Conservation (phyloP, 2,329 filamentous ascomycete genomes). For the Thelonectria olida region DNA sequence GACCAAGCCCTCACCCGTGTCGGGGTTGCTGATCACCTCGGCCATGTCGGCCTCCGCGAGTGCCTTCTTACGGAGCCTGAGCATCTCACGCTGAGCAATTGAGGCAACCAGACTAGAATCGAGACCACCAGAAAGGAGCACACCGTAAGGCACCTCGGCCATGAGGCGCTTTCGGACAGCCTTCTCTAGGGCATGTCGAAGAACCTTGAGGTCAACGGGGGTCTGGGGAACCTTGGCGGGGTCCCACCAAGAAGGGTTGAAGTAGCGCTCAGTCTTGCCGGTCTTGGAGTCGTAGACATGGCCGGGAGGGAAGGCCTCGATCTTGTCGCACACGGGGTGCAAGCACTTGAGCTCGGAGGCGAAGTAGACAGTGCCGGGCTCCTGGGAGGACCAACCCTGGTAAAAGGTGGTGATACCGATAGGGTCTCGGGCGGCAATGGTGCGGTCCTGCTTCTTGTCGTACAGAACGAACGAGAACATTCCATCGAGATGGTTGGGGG, state of each 20-base stretch:
- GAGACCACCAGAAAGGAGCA: slow-evolving; percentile 91
- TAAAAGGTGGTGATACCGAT: slow-evolving; percentile 98
- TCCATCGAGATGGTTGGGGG: slow-evolving; percentile 92
- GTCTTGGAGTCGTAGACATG: slow-evolving; percentile 97
- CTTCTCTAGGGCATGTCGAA: slow-evolving; percentile 86
- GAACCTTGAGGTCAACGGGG: slow-evolving; percentile 83
- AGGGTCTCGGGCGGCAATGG: slow-evolving; percentile 92
- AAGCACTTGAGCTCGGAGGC: slow-evolving; percentile 96
- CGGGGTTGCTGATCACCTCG: slow-evolving; percentile 55
- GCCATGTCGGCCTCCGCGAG: slow-evolving; percentile 56
- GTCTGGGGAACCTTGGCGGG: slow-evolving; percentile 78
- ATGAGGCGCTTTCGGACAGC: slow-evolving; percentile 96
- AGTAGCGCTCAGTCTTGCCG: slow-evolving; percentile 85
- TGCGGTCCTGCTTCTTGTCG: slow-evolving; percentile 92
- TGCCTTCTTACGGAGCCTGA: slow-evolving; percentile 76
- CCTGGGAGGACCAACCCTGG: slow-evolving; percentile 87
- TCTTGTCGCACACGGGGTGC: slow-evolving; percentile 92
- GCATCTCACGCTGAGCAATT: slow-evolving; percentile 92
- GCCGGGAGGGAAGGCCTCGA: slow-evolving; percentile 92
- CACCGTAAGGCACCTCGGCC: slow-evolving; percentile 98
- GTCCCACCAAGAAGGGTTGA: slow-evolving; percentile 92
- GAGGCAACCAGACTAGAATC: slow-evolving; percentile 95
- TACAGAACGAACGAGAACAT: slow-evolving; percentile 99
- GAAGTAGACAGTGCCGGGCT: slow-evolving; percentile 90
- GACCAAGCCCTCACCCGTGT: slow-evolving; percentile 78